Evolutionary conservation across 1,139 yeast genomes (phyloP), one percentile per base, ranked within the genome.

Genomic region (Yamadazyma taylorii): DNA sequence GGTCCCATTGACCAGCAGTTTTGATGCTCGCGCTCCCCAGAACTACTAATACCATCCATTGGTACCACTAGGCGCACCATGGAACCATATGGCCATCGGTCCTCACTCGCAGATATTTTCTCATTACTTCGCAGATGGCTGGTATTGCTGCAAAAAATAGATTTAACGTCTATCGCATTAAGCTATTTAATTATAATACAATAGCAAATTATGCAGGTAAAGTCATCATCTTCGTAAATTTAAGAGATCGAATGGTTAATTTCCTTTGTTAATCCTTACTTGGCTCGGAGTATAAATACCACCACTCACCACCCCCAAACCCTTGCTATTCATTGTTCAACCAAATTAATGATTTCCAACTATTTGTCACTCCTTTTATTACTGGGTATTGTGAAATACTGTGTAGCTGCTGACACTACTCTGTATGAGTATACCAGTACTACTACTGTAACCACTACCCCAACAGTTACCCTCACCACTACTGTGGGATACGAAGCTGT

Each of bases 391-490:
- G 51, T 43, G 10, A 46, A 40, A 19, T 19, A 19, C 21, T 19
- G 21, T 19, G 21, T 8, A 13, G 53, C 46, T 30, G 48, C n/a
- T 14, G 31, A 7, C 3, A 21, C 34, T 17, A 24, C 32, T 11
- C 25, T 11, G 8, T 17, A 24, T 14, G 32, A 22, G 9, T 45
- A 48, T 17, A 37, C 46, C 6, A 41, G 47, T 5, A 56, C 62
- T 32, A 48, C 58, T 26, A 53, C 58, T 21, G 52, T 56, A 9
- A 58, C 63, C 7, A 51, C 59, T 17, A 63, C 68, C 12, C 67
- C 71, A 11, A 53, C 55, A 3, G 52, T 58, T 13, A 62, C 69
- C 6, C 49, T 54, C 14, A 63, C 68, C 28, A 56, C 62, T 15
- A 58, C 67, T 3, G 56, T 56, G 2, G 59, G 56, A 4, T 51